phyloP scores from a whole-genome alignment of 176 grass and related monocot genomes.

The Carex myosuroides region DNA sequence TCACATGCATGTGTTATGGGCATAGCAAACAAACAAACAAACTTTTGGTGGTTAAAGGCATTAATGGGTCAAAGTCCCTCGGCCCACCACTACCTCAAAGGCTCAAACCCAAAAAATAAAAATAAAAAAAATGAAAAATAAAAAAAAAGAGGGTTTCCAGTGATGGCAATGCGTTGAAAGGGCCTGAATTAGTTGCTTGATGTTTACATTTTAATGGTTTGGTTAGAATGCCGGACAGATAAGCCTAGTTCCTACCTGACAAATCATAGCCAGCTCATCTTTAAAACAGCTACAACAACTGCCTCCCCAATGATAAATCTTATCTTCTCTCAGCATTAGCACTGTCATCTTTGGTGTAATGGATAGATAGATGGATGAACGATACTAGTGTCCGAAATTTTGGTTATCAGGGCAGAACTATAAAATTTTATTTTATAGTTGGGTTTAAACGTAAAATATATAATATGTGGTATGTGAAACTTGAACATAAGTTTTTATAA shows the following conservation, averaged over 20 bases:
- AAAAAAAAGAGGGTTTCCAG: background rate
- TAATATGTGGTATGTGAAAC: no score
- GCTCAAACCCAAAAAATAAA: background rate
- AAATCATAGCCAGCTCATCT: background rate
- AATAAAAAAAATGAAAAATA: background rate
- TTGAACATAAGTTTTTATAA: no score
- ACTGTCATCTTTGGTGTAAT: background rate
- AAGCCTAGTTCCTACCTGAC: background rate
- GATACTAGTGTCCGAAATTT: background rate
- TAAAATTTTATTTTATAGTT: no score
- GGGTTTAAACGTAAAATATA: no score
- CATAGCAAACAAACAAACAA: background rate
- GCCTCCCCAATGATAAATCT: background rate
- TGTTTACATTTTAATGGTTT: background rate
- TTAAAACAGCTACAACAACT: background rate
- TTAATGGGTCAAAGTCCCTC: slow-evolving; percentile 6
- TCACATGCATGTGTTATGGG: slow-evolving; percentile 17
- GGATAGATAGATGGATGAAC: background rate
- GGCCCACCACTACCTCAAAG: background rate
- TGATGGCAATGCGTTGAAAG: background rate
- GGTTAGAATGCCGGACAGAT: background rate
- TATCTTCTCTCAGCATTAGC: background rate
- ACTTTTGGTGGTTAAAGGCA: background rate
- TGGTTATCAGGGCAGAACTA: no score
- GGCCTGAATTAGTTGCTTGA: no score